Conservation (phyloP, 2,329 filamentous ascomycete genomes). For the Teratosphaeria destructans region DNA sequence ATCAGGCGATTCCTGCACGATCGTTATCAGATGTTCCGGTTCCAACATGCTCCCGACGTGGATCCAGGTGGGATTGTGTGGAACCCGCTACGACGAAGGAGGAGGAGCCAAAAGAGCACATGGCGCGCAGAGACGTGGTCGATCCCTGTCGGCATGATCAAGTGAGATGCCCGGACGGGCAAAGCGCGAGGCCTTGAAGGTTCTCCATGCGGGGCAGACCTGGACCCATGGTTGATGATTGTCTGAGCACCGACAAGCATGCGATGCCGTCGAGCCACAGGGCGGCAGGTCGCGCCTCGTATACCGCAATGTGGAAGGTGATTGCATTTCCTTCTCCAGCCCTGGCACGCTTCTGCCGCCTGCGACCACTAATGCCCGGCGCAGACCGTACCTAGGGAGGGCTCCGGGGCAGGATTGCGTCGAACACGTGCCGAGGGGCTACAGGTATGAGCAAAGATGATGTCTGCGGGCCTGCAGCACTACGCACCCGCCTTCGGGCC, state of each 20-base stretch:
- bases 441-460: slow-evolving; percentile 11
- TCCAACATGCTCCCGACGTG: neutral
- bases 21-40: too few relatives aligned
- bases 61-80: neutral
- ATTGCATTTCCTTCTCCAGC: neutral
- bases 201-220: neutral
- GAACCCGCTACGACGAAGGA: neutral
- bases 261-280: neutral
- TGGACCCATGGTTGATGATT: neutral
- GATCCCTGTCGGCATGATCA: neutral
- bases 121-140: neutral
- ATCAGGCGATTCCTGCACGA: too few relatives aligned
- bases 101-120: neutral
- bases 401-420: neutral
- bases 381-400: neutral
- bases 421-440: neutral
- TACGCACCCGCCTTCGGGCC: slow-evolving; percentile 17
- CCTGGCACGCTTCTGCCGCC: neutral
- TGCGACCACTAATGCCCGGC: neutral
- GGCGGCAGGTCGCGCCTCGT: neutral
- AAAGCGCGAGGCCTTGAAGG: neutral
- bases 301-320: neutral
- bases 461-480: slow-evolving; percentile 18
- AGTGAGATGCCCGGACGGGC: too few relatives aligned
- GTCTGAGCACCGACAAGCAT: neutral